Conservation (phyloP, 202 grass and related monocot genomes). For the Digitaria exilis region DNA sequence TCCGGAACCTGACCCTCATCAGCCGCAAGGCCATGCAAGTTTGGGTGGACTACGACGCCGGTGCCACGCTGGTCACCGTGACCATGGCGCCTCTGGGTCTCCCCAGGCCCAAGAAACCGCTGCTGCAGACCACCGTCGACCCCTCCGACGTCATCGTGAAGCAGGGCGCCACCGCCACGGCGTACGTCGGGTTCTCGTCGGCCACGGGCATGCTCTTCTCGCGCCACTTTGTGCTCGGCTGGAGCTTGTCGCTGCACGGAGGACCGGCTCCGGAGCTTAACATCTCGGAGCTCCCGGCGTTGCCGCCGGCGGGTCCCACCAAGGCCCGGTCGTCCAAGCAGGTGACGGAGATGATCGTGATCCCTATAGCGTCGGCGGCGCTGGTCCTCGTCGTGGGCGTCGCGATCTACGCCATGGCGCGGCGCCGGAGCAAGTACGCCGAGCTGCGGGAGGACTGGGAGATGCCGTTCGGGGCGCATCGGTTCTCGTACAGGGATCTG, state of each 20-base stretch:
- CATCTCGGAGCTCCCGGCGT: slow-evolving; percentile 25
- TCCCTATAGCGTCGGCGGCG: background rate
- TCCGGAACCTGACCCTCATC: slow-evolving; percentile 50
- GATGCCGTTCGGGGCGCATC: slow-evolving; percentile 57
- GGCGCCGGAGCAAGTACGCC: slow-evolving; percentile 44
- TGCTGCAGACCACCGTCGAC: slow-evolving; percentile 50
- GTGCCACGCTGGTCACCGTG: slow-evolving; percentile 39
- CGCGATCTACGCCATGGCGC: slow-evolving; percentile 9
- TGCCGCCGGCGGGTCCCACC: background rate
- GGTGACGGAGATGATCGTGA: slow-evolving; percentile 2
- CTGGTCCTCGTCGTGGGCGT: slow-evolving; percentile 10
- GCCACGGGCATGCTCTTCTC: slow-evolving; percentile 56
- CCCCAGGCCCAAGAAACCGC: slow-evolving; percentile 46
- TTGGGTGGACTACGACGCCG: slow-evolving; percentile 72
- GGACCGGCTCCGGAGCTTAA: background rate
- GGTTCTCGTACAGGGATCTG: slow-evolving; percentile 63
- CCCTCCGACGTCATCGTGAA: slow-evolving; percentile 49
- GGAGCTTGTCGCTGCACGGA: slow-evolving; percentile 77
- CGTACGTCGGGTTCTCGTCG: slow-evolving; percentile 74
- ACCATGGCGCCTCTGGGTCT: slow-evolving; percentile 43
- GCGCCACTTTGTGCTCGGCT: slow-evolving; percentile 65
- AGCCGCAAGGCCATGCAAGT: slow-evolving; percentile 50
- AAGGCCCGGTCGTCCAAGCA: slow-evolving; percentile 36
- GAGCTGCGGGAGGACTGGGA: slow-evolving; percentile 71
- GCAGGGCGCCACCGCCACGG: too few species aligned